Evolutionary conservation across 164 flowering plant species (phyloP).

Genomic region (Berberis thunbergii): DNA sequence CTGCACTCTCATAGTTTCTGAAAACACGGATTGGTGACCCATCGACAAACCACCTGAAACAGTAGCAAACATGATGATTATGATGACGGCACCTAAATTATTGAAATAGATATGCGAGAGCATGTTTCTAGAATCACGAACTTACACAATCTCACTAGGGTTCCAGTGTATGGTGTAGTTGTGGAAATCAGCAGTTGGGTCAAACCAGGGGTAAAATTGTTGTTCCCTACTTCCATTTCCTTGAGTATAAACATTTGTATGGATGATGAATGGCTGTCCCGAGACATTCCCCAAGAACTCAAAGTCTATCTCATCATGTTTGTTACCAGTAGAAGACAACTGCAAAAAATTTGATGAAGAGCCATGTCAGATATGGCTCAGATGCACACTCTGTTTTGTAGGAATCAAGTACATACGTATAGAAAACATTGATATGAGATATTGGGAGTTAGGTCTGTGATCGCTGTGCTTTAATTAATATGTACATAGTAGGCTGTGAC

Average conservation of each 20-base stretch:
- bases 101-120: neutral
- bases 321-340: neutral
- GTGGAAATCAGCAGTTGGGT: neutral
- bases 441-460: neutral
- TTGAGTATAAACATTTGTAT: neutral
- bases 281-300: neutral
- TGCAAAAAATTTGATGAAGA: neutral
- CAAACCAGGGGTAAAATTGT: neutral
- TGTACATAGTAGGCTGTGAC: conserved; percentile 11
- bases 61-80: neutral
- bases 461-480: neutral
- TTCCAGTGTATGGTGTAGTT: neutral
- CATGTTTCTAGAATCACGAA: neutral
- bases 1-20: neutral
- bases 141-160: neutral
- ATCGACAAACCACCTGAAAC: neutral
- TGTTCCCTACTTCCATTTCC: neutral
- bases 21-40: neutral
- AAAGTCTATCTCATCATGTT: neutral
- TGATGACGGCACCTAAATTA: neutral
- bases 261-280: neutral
- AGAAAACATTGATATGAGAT: neutral
- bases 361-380: neutral
- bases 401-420: neutral
- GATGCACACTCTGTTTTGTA: neutral